Percentiles rank a stretch among this genome's conserved stretches.
These are phyloP conservation scores for Flaveria sonorensis DNA, from an alignment of 129 eudicot species.

Conservation along the genomic window DNA sequence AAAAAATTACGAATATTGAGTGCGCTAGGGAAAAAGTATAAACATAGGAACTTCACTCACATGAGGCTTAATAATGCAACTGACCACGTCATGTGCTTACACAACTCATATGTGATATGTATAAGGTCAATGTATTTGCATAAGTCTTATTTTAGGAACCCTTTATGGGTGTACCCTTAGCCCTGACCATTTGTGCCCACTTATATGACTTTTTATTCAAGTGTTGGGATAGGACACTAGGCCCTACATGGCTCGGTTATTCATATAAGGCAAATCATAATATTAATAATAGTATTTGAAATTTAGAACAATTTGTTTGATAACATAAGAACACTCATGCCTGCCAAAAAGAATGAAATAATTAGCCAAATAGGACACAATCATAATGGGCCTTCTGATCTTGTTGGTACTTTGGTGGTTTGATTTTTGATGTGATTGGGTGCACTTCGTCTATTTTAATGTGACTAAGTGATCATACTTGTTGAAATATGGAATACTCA, in stretches of 20 bases:
- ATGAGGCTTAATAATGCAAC: too few species aligned
- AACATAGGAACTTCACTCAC: too few species aligned
- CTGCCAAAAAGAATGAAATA: constrained; percentile 37
- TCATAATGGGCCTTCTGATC: constrained; percentile 19
- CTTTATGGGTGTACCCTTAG: constrained; percentile 30
- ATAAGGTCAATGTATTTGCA: constrained; percentile 38
- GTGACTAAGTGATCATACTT: background rate
- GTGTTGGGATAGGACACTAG: constrained; percentile 23
- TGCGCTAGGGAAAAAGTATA: too few species aligned
- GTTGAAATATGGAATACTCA: background rate
- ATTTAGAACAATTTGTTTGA: constrained; percentile 26
- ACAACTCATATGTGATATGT: constrained; percentile 29
- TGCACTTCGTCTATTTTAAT: background rate
- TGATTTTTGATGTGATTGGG: background rate
- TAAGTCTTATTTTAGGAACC: constrained; percentile 28
- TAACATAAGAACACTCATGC: constrained; percentile 16
- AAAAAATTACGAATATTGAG: too few species aligned
- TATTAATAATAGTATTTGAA: constrained; percentile 23
- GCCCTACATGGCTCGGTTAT: constrained; percentile 27
- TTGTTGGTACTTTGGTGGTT: background rate
- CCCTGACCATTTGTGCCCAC: constrained; percentile 25
- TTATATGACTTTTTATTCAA: constrained; percentile 23
- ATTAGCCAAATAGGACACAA: constrained; percentile 36
- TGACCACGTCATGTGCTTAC: constrained; percentile 28
- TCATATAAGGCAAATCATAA: constrained; percentile 15